Evolutionary conservation across 805 yeast genomes (phyloP), one percentile per base, ranked within the genome.

Genomic region (Starmerella geochares): DNA sequence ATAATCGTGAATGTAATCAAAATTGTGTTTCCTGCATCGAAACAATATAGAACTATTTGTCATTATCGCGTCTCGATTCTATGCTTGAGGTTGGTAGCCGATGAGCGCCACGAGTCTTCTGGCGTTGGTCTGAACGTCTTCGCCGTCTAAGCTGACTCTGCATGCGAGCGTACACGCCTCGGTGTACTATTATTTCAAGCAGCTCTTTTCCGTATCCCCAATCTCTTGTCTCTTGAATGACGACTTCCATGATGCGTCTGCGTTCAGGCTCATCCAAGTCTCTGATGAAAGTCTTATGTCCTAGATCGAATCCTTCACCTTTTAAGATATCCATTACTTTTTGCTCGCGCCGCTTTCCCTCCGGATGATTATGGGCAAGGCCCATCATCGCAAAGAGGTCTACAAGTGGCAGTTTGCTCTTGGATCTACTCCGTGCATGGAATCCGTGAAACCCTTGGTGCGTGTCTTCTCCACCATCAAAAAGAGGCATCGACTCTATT

Each of bases 211-310:
- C 67, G 58, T 81, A 78, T 24, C 78, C 78, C 59, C 74, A 79
- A 38, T 70, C 71, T 2, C 58, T 58, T 6, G 81, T 78, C 49
- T 73, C 68, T 6, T 60, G 58, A 58, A 73, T 68, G 44, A 86
- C 70, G 46, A 71, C 66, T 23, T 70, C 70, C 23, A 83, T 66
- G 39, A 80, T 65, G 4, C 64, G 58, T 10, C 63, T 63, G 37
- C 95, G 71, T 54, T 75, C 74, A 4, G 64, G 66, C 47, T 71
- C 73, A 1, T 75, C 71, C 0, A 92, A 83, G 60, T 83, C 95
- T 54, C 94, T 72, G 38, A 84, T 80, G 95, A 95, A 86, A 0
- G 94, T 83, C 59, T 77, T 77, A 54, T 78, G 75, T 4, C 95
- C 95, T 25, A 86, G 63, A 25, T 81, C 79, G 65, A 84, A 86